Evolutionary conservation across 257 asterid genomes (phyloP), one percentile per base, ranked within the genome.

Genomic region (Cordia subcordata): DNA sequence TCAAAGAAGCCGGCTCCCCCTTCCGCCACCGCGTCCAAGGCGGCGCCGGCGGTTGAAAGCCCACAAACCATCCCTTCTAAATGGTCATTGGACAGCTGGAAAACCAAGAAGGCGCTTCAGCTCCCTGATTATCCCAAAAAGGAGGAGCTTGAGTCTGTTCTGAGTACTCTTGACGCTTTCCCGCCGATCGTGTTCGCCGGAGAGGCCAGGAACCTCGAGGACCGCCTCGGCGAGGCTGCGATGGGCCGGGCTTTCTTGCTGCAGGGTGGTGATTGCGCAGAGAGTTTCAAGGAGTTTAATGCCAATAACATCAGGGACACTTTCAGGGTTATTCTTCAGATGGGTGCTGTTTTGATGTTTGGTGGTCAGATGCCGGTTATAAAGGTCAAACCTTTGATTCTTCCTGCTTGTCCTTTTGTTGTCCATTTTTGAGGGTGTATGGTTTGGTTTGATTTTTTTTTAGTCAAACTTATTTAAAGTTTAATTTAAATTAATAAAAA

Each of bases 241-340:
- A 68, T 75, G 89, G 96, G 96, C 3, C 74, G 80, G 15, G 96
- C 96, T 0, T 87, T 87, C 49, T 72, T 87, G 63, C 74, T 87
- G 8, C 96, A 87, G 53, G 96, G 94, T 0, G 96, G 96, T 16
- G 96, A 87, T 75, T 87, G 96, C 38, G 96, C 96, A 0, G 96
- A 87, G 82, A 87, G 96, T 70, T 87, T 87, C 55, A 85, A 87
- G 55, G 96, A 87, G 79, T 87, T 87, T 57, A 73, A 74, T 70
- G 94, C 89, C 1, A 81, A 79, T 72, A 84, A 87, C 42, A 87
- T 87, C 0, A 73, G 96, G 50, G 96, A 87, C 61, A 87, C 96
- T 55, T 85, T 87, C 72, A 77, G 96, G 57, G 75, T 87, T 57
- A 61, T 87, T 6, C 85, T 87, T 17, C 96, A 87, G 69, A 87